Evolutionary conservation across 2,329 filamentous ascomycete genomes (phyloP).

Genomic region (Botrytis medusae): DNA sequence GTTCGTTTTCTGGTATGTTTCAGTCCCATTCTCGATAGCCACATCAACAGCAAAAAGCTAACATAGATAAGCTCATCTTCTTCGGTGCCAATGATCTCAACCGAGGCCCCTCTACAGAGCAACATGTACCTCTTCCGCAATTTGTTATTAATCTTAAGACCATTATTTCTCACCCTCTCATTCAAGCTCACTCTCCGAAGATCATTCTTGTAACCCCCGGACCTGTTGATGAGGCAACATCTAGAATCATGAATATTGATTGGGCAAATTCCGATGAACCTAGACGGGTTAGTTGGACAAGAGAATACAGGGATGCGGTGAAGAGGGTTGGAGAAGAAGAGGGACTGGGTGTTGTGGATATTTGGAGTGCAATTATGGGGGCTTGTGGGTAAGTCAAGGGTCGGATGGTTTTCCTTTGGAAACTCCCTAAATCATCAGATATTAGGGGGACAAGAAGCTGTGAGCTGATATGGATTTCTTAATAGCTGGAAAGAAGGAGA

Average conservation of each 20-base stretch:
- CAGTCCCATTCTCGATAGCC: background rate
- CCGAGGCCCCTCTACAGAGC: constrained; percentile 57
- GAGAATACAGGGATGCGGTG: constrained; percentile 61
- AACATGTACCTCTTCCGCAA: constrained; percentile 71
- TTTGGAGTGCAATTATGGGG: constrained; percentile 76
- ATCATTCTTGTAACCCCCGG: constrained; percentile 82
- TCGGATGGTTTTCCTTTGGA: too few relatives aligned
- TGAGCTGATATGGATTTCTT: background rate
- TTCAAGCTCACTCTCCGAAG: constrained; percentile 67
- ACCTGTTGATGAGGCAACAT: constrained; percentile 74
- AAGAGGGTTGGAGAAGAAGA: constrained; percentile 50
- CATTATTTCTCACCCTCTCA: constrained; percentile 69
- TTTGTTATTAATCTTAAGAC: constrained; percentile 70
- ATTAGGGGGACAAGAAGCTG: too few relatives aligned
- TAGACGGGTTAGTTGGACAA: constrained; percentile 46
- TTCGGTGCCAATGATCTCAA: constrained; percentile 90
- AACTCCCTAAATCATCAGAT: background rate
- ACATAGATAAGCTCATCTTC: constrained; percentile 52
- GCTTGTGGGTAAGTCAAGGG: constrained; percentile 37
- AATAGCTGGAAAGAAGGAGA: constrained; percentile 15
- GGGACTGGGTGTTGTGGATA: constrained; percentile 65
- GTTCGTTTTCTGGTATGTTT: constrained; percentile 45
- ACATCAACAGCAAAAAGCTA: background rate
- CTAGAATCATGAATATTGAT: constrained; percentile 34
- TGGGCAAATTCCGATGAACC: constrained; percentile 45